These are phyloP conservation scores for Mariannaea sp. DNA, from an alignment of 2,329 filamentous ascomycete genomes.

Conservation along the genomic window DNA sequence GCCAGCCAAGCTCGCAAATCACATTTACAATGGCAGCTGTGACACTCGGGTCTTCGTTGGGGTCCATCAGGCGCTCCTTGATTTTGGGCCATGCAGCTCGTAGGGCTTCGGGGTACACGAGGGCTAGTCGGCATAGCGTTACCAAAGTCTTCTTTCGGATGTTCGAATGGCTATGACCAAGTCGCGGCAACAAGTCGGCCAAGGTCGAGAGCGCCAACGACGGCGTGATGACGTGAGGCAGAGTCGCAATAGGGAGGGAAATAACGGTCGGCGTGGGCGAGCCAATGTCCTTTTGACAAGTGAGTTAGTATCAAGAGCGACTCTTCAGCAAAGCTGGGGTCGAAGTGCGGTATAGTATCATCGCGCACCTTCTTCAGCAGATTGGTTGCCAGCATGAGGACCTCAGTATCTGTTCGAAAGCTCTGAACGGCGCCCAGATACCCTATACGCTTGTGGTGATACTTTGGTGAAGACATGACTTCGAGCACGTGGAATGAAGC, in stretches of 20 bases:
- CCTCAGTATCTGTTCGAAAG: conserved; percentile 93
- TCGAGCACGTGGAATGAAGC: conserved; percentile 97
- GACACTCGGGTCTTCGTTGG: conserved; percentile 87
- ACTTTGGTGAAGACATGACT: conserved; percentile 97
- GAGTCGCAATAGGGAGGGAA: conserved; percentile 81
- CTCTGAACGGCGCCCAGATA: conserved; percentile 96
- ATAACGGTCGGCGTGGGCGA: conserved; percentile 76
- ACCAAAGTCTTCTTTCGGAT: conserved; percentile 96
- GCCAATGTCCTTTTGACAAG: conserved; percentile 77
- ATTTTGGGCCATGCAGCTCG: conserved; percentile 96
- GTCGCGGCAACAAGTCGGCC: conserved; percentile 80
- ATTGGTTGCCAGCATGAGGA: conserved; percentile 96
- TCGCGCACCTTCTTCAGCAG: conserved; percentile 81
- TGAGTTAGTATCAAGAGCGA: too few species aligned
- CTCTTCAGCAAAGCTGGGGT: too few species aligned
- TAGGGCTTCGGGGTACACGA: conserved; percentile 96
- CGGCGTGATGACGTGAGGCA: conserved; percentile 94
- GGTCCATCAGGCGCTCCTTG: conserved; percentile 90
- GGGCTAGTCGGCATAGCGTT: conserved; percentile 86
- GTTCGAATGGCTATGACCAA: conserved; percentile 82
- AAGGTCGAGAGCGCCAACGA: conserved; percentile 90
- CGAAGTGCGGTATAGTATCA: not conserved
- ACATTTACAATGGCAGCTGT: conserved; percentile 97
- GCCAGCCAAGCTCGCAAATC: conserved; percentile 93
- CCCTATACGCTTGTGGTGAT: conserved; percentile 91